phyloP scores from a whole-genome alignment of 495 filamentous ascomycete species.

The Antarctomyces pellizariae region DNA sequence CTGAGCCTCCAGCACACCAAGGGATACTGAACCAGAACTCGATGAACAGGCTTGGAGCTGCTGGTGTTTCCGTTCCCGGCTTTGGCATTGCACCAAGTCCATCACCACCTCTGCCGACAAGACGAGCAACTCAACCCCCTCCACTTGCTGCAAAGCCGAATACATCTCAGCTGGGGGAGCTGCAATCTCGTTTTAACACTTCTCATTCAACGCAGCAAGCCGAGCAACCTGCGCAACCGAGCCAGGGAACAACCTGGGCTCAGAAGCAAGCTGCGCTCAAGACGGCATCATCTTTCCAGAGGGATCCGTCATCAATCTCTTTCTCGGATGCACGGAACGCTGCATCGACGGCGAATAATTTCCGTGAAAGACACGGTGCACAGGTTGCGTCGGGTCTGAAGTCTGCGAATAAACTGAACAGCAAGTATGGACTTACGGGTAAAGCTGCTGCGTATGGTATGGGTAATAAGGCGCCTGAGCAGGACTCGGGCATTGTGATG shows the following conservation, averaged over 20 bases:
- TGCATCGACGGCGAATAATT: slow-evolving; percentile 40
- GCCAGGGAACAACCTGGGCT: slow-evolving; percentile 30
- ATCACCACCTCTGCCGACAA: slow-evolving; percentile 5
- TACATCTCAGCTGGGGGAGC: slow-evolving; percentile 28
- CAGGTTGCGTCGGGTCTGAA: slow-evolving; percentile 43
- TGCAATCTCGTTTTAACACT: slow-evolving; percentile 27
- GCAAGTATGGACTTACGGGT: slow-evolving; percentile 24
- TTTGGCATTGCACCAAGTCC: slow-evolving; percentile 34
- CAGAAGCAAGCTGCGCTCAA: slow-evolving; percentile 37
- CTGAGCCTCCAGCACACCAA: slow-evolving; percentile 13
- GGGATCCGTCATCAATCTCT: slow-evolving; percentile 33
- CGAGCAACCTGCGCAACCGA: slow-evolving; percentile 14
- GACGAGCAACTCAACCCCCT: slow-evolving; percentile 5
- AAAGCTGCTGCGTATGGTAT: slow-evolving; percentile 7
- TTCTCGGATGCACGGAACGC: slow-evolving; percentile 27
- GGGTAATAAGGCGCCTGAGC: background rate
- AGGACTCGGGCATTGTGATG: slow-evolving; percentile 1
- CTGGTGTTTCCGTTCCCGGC: slow-evolving; percentile 64
- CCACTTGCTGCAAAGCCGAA: slow-evolving; percentile 2
- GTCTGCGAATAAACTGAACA: slow-evolving; percentile 30
- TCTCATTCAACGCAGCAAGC: slow-evolving; percentile 10
- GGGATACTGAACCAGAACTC: slow-evolving; percentile 43
- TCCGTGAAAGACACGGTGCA: slow-evolving; percentile 48
- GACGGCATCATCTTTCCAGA: slow-evolving; percentile 29
- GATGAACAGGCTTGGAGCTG: slow-evolving; percentile 39